phyloP scores from a whole-genome alignment of 805 yeast genomes.

The Starmerella tilneyi region DNA sequence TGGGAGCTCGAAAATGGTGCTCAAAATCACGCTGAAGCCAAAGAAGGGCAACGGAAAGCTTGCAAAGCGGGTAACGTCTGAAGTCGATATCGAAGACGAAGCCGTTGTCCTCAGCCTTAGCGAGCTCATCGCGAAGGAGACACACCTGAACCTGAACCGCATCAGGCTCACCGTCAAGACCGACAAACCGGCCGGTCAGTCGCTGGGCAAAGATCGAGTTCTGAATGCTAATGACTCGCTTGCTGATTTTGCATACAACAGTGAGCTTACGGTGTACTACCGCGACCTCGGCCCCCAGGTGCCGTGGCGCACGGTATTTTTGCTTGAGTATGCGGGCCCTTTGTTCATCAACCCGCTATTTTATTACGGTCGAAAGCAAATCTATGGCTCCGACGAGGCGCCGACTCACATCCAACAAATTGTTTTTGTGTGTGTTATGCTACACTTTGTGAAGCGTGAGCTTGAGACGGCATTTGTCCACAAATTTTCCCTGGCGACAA shows the following conservation, averaged over 20 bases:
- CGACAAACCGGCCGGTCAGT: conserved; percentile 11
- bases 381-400: conserved; percentile 32
- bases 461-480: conserved; percentile 78
- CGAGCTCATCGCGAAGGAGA: conserved; percentile 21
- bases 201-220: conserved; percentile 34
- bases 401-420: conserved; percentile 46
- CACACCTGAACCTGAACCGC: conserved; percentile 41
- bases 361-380: conserved; percentile 30
- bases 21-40: conserved; percentile 13
- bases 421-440: conserved; percentile 46
- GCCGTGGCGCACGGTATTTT: conserved; percentile 81
- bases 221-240: conserved; percentile 40
- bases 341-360: conserved; percentile 64
- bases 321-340: conserved; percentile 86
- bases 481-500: conserved; percentile 74
- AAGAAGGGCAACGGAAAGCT: conserved; percentile 15
- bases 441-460: conserved; percentile 83
- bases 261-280: conserved; percentile 42
- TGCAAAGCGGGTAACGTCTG: conserved; percentile 12
- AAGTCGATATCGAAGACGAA: conserved; percentile 9
- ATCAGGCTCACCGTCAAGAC: conserved; percentile 42
- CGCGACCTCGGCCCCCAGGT: conserved; percentile 92
- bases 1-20: conserved; percentile 5
- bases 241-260: conserved; percentile 38
- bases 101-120: conserved; percentile 10